These are phyloP conservation scores for Secale cereale DNA, from an alignment of 176 grass and related monocot species.

Conservation along the genomic window DNA sequence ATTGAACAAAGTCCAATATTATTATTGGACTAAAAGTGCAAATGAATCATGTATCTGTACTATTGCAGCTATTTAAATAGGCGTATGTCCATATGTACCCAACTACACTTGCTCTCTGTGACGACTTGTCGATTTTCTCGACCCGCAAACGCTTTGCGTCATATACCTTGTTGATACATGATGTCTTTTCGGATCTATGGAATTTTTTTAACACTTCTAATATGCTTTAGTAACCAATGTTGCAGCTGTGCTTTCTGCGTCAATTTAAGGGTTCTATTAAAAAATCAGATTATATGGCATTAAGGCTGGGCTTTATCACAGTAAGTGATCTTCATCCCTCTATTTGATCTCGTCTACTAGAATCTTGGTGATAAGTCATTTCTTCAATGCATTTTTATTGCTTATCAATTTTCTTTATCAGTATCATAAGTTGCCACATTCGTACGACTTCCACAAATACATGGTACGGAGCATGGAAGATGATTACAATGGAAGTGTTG, in stretches of 20 bases:
- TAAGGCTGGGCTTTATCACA: conserved; percentile 87
- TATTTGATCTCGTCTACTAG: not conserved
- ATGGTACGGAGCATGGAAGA: conserved; percentile 99
- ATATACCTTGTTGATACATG: not conserved
- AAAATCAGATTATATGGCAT: conserved; percentile 89
- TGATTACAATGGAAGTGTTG: conserved; percentile 84
- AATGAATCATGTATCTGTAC: not conserved
- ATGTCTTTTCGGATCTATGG: not conserved
- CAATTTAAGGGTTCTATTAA: conserved; percentile 90
- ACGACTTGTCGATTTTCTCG: not conserved
- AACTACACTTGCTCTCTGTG: not conserved
- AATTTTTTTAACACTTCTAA: not conserved
- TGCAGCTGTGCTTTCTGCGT: conserved; percentile 86
- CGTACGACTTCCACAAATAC: conserved; percentile 99
- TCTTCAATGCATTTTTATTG: conserved; percentile 31
- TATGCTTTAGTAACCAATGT: conserved; percentile 22
- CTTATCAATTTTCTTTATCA: conserved; percentile 32
- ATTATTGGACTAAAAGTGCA: not conserved
- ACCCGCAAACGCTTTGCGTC: not conserved
- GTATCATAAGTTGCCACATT: conserved; percentile 83
- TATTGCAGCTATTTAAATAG: not conserved
- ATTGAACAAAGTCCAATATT: not conserved
- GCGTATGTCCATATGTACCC: not conserved
- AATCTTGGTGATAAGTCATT: not conserved
- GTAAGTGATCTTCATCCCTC: conserved; percentile 42